Percentiles rank a stretch among this genome's conserved stretches.
phyloP scores from a whole-genome alignment of 108 stramenopile species.

The Cyclotella cryptica region DNA sequence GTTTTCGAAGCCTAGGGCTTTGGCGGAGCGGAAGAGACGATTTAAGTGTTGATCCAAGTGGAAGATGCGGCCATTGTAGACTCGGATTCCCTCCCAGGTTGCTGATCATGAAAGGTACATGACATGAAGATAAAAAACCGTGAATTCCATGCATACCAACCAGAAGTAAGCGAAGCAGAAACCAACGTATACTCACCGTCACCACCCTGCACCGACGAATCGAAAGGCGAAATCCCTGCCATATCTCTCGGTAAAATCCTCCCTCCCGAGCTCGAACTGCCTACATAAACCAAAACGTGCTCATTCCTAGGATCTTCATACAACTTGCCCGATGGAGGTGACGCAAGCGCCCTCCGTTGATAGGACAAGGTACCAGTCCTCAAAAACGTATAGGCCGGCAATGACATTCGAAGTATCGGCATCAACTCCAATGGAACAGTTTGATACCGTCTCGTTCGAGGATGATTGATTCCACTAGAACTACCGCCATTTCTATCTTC shows the following conservation, averaged over 20 bases:
- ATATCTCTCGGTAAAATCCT: constrained; percentile 71
- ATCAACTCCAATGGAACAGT: constrained; percentile 67
- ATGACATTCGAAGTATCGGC: constrained; percentile 66
- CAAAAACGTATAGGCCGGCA: constrained; percentile 76
- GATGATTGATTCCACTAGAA: constrained; percentile 27
- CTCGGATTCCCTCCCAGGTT: constrained; percentile 91
- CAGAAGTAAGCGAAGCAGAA: constrained; percentile 1
- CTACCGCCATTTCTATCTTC: constrained; percentile 19
- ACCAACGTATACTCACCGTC: constrained; percentile 58
- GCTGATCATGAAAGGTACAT: background rate
- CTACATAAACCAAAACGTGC: constrained; percentile 87
- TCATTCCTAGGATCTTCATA: constrained; percentile 91
- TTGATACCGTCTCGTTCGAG: constrained; percentile 55
- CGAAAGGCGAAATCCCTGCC: constrained; percentile 85
- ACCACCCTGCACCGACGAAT: constrained; percentile 94
- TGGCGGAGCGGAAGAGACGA: constrained; percentile 87
- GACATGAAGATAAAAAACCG: background rate
- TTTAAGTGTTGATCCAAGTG: constrained; percentile 87
- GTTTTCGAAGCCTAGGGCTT: constrained; percentile 89
- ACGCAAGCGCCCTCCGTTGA: constrained; percentile 46
- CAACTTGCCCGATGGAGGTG: constrained; percentile 61
- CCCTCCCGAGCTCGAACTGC: constrained; percentile 51
- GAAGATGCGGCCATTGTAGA: constrained; percentile 87
- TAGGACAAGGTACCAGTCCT: constrained; percentile 54
- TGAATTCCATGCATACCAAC: background rate